phyloP scores from a whole-genome alignment of 2,329 filamentous ascomycete species.

The Diplodia mutila region DNA sequence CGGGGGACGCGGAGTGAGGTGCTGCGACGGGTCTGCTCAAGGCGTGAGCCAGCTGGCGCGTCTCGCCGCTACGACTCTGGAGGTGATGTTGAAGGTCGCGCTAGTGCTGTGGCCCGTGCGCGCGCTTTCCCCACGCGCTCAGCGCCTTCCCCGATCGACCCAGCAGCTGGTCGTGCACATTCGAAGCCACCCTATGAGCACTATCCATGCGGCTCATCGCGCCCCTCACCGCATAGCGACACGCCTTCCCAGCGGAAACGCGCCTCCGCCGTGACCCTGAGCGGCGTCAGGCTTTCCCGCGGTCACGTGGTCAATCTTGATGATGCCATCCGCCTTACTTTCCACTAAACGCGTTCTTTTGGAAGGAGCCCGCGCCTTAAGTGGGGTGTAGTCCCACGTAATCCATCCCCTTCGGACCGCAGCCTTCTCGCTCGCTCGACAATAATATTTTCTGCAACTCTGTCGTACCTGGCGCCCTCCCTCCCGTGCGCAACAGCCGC shows the following conservation, averaged over 20 bases:
- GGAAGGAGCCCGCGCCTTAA: constrained; percentile 3
- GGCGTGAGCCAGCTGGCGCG: constrained; percentile 21
- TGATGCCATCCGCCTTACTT: constrained; percentile 22
- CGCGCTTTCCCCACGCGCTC: constrained; percentile 17
- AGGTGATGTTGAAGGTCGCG: constrained; percentile 19
- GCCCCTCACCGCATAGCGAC: constrained; percentile 1
- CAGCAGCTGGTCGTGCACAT: constrained; percentile 16
- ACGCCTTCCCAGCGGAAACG: background rate
- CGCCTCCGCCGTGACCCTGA: background rate
- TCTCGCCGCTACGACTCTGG: constrained; percentile 5
- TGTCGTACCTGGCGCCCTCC: background rate
- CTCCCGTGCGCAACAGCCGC: background rate
- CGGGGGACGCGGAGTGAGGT: background rate
- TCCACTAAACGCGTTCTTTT: constrained; percentile 10
- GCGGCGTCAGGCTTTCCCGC: background rate
- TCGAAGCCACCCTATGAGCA: constrained; percentile 9
- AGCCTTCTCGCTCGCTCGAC: background rate
- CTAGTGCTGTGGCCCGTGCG: background rate
- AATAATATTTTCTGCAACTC: background rate
- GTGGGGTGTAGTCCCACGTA: constrained; percentile 9
- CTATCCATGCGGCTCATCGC: constrained; percentile 21
- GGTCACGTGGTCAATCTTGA: constrained; percentile 17
- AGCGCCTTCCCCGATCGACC: background rate
- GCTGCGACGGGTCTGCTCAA: constrained; percentile 16
- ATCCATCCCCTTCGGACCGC: background rate